These are phyloP conservation scores for Leucosporidium scottii DNA, from an alignment of 768 basidiomycete species.

Conservation along the genomic window DNA sequence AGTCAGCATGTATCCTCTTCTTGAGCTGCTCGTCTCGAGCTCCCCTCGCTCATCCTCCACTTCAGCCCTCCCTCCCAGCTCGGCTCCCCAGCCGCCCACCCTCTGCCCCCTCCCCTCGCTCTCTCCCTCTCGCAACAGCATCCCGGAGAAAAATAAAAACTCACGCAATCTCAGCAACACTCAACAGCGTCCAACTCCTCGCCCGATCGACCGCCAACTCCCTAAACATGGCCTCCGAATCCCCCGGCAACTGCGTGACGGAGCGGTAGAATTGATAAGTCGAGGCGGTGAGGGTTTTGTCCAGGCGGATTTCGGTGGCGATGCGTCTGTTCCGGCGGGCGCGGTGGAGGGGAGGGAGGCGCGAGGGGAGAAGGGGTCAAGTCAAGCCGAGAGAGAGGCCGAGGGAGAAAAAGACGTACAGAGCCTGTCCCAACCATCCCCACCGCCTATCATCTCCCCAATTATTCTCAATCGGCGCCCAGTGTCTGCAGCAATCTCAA, in stretches of 20 bases:
- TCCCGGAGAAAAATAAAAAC: not conserved
- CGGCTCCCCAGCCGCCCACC: too few relatives aligned
- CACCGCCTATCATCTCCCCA: conserved; percentile 28
- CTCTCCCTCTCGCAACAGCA: too few relatives aligned
- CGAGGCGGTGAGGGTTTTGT: conserved; percentile 13
- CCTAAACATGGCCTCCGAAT: conserved; percentile 10
- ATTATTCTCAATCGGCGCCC: conserved; percentile 28
- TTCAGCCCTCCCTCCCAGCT: too few relatives aligned
- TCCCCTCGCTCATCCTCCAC: too few relatives aligned
- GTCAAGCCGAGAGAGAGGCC: too few relatives aligned
- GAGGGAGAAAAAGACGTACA: not conserved
- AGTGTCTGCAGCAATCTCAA: conserved; percentile 4
- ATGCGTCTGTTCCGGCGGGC: conserved; percentile 17
- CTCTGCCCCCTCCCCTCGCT: too few relatives aligned
- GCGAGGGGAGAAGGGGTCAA: too few relatives aligned
- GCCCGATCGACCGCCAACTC: conserved; percentile 11
- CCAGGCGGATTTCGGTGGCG: conserved; percentile 15
- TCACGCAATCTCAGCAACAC: conserved; percentile 23
- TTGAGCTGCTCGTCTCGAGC: too few relatives aligned
- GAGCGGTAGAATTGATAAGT: conserved; percentile 14
- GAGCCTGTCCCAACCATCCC: conserved; percentile 17
- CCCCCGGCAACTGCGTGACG: not conserved
- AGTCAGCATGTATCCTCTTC: not conserved
- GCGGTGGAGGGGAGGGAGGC: too few relatives aligned
- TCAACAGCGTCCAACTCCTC: conserved; percentile 23